These are phyloP conservation scores for Clitopilus passeckerianus DNA, from an alignment of 768 basidiomycete species.

Conservation along the genomic window DNA sequence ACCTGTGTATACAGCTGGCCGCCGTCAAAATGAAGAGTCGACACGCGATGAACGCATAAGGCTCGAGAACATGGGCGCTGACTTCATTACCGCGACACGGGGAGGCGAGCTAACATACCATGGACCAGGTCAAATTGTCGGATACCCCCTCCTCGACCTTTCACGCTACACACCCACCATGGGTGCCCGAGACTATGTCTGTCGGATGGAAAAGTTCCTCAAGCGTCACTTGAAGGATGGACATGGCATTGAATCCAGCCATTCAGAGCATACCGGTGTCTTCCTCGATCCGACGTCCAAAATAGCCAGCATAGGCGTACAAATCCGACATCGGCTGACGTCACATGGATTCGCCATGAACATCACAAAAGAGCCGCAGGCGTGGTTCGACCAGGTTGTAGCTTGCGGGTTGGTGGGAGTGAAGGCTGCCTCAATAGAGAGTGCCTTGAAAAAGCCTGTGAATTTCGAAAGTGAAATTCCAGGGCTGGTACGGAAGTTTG, in stretches of 20 bases:
- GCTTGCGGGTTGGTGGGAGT: conserved; percentile 91
- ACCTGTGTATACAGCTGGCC: conserved; percentile 94
- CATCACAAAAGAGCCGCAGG: conserved; percentile 70
- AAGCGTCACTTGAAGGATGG: conserved; percentile 53
- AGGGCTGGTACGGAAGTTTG: conserved; percentile 43
- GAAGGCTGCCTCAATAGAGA: conserved; percentile 63
- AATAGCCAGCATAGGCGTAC: conserved; percentile 93
- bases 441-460: conserved; percentile 31
- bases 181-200: conserved; percentile 79
- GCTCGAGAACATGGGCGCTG: conserved; percentile 76
- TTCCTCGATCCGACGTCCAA: conserved; percentile 81
- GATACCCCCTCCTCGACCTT: conserved; percentile 91
- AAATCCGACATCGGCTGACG: conserved; percentile 91
- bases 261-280: conserved; percentile 86
- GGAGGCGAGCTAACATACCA: conserved; percentile 97
- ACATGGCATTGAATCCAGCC: conserved; percentile 51
- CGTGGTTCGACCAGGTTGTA: conserved; percentile 85
- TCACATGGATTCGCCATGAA: conserved; percentile 95
- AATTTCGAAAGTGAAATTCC: conserved; percentile 47
- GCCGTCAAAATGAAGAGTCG: conserved; percentile 67
- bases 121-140: conserved; percentile 95
- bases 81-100: conserved; percentile 75
- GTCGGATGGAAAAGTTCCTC: conserved; percentile 71
- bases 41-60: conserved; percentile 55
- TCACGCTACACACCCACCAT: conserved; percentile 69